phyloP scores from a whole-genome alignment of 176 grass and related monocot species.

The Oropetium thomaeum region DNA sequence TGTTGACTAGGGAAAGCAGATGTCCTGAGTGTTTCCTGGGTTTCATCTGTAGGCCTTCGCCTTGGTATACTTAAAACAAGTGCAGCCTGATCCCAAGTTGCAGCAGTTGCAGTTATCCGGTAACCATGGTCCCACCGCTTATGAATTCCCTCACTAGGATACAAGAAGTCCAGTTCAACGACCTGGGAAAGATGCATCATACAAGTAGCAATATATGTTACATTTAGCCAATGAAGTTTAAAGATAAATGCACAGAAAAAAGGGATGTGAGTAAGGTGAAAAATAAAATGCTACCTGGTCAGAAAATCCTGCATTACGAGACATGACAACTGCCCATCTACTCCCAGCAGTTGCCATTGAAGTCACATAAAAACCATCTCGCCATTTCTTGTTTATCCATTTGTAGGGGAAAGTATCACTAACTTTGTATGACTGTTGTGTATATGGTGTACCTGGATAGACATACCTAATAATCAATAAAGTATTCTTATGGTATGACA shows the following conservation, averaged over 20 bases:
- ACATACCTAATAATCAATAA: constrained; percentile 12
- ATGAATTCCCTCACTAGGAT: constrained; percentile 98
- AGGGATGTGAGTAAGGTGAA: not conserved
- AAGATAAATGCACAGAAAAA: constrained; percentile 13
- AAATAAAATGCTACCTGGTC: constrained; percentile 67
- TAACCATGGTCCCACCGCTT: constrained; percentile 91
- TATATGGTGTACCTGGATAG: constrained; percentile 67
- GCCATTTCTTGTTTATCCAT: constrained; percentile 99
- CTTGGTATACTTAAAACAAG: constrained; percentile 86
- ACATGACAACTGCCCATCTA: constrained; percentile 98
- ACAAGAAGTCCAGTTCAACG: constrained; percentile 95
- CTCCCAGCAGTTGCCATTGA: constrained; percentile 93
- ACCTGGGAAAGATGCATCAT: constrained; percentile 51
- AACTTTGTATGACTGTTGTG: constrained; percentile 97
- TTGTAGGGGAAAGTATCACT: constrained; percentile 96
- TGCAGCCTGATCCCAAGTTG: constrained; percentile 89
- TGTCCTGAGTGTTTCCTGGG: constrained; percentile 93
- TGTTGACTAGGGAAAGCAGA: constrained; percentile 90
- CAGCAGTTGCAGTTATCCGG: constrained; percentile 85
- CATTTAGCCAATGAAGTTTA: constrained; percentile 9
- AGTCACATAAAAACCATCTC: constrained; percentile 93
- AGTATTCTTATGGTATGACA: constrained; percentile 13
- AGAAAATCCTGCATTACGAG: constrained; percentile 85
- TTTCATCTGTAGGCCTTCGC: constrained; percentile 78
- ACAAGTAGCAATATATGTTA: not conserved